Evolutionary conservation across 371 early-diverging fungal genomes (phyloP).

Genomic region (Syncephalis fuscata): DNA sequence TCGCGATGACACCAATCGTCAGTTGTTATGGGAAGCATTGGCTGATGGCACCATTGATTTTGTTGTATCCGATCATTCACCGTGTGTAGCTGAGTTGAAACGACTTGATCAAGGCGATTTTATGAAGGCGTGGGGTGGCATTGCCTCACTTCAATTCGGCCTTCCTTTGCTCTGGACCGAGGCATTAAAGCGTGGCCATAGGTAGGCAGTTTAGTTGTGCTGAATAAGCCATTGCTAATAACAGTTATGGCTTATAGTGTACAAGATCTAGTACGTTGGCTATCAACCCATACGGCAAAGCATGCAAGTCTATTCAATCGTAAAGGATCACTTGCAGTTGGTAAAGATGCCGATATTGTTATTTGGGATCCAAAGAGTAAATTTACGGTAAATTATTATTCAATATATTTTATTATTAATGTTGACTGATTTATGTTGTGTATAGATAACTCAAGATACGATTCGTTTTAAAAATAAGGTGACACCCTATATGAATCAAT

Average conservation of each 20-base stretch:
- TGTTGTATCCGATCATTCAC: slow-evolving; percentile 73
- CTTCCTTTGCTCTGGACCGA: slow-evolving; percentile 67
- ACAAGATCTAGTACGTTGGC: slow-evolving; percentile 42
- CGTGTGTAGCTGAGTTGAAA: slow-evolving; percentile 63
- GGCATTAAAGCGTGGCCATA: slow-evolving; percentile 36
- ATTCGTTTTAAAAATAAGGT: slow-evolving; percentile 69
- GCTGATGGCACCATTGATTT: slow-evolving; percentile 65
- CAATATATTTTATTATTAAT: too few relatives aligned
- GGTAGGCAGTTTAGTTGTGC: too few relatives aligned
- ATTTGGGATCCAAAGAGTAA: slow-evolving; percentile 56
- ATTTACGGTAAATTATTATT: slow-evolving; percentile 21
- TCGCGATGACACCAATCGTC: slow-evolving; percentile 50
- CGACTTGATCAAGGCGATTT: slow-evolving; percentile 49
- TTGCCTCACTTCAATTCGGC: slow-evolving; percentile 68
- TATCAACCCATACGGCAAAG: slow-evolving; percentile 43
- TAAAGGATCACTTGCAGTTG: slow-evolving; percentile 49
- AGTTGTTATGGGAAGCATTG: slow-evolving; percentile 52
- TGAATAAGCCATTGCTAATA: too few relatives aligned
- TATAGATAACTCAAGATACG: slow-evolving; percentile 14
- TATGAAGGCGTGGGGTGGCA: slow-evolving; percentile 69
- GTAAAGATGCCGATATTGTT: slow-evolving; percentile 58
- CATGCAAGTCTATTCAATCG: slow-evolving; percentile 35
- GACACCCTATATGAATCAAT: slow-evolving; percentile 51
- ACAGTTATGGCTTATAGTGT: slow-evolving; percentile 12
- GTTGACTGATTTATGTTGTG: too few relatives aligned